A percentile compares a stretch with the other conserved stretches of the same genome.
phyloP scores from a whole-genome alignment of 2,329 filamentous ascomycete species.

The Parastagonospora nodorum region DNA sequence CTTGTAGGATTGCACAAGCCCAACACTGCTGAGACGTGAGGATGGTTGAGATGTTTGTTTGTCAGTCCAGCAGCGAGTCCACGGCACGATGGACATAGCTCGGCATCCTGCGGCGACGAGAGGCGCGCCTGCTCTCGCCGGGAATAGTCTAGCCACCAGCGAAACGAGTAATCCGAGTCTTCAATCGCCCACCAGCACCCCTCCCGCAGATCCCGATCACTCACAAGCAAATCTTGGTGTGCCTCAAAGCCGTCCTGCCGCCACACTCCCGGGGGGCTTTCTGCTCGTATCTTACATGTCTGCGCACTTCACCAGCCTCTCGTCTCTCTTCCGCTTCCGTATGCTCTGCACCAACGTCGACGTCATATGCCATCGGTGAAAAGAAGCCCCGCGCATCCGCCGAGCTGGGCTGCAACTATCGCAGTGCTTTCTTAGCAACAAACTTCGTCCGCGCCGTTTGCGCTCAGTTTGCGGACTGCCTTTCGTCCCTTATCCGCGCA shows the following conservation, averaged over 20 bases:
- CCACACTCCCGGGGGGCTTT: background rate
- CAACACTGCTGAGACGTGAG: background rate
- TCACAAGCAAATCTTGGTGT: slow-evolving; percentile 1
- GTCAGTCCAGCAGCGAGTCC: background rate
- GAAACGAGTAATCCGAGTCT: slow-evolving; percentile 10
- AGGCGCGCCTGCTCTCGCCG: background rate
- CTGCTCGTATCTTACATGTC: background rate
- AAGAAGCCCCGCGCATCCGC: background rate
- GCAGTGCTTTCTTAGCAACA: background rate
- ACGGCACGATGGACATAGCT: slow-evolving; percentile 2
- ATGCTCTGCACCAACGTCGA: background rate
- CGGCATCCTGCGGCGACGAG: slow-evolving; percentile 1
- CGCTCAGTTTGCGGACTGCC: background rate
- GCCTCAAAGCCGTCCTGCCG: background rate
- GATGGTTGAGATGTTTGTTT: background rate
- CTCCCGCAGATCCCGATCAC: slow-evolving; percentile 12
- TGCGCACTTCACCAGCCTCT: too few species aligned
- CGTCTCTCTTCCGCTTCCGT: background rate
- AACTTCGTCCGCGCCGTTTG: background rate
- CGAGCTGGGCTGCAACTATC: background rate
- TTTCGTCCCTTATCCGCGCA: slow-evolving; percentile 1
- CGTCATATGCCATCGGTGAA: background rate
- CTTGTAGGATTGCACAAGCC: background rate
- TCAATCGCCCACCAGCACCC: slow-evolving; percentile 10
- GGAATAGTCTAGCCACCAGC: background rate